Evolutionary conservation across 352 stramenopile genomes (phyloP), one percentile per base, ranked within the genome.

Genomic region (Globisporangium camurandrum): DNA sequence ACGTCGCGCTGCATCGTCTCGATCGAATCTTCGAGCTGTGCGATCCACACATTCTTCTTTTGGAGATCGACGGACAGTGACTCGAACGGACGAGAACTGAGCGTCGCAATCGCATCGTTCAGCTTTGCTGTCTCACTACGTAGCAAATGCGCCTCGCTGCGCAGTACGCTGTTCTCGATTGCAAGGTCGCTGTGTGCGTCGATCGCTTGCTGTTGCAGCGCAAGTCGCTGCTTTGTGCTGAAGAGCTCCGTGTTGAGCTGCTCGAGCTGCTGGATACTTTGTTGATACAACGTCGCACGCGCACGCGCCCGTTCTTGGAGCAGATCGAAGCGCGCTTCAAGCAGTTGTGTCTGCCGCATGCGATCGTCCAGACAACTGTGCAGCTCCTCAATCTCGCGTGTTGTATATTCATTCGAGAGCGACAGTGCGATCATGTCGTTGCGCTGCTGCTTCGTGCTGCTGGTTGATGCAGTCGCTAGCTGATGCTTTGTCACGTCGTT

Each of bases 21-120:
- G 9, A 59, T 66, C 24, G 62, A 52, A 4, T 71, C 62, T 36
- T 86, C 71, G 12, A 88, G 54, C 23, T 75, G 46, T 8, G 58
- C 64, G 24, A 86, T 74, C 48, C 59, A 57, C 14, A 86, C 7
- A 37, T 67, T 72, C 24, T 82, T 84, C 40, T 62, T 64, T 26
- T 76, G 61, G 1, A 70, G 37, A 33, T 84, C 67, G 12, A 67
- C 55, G 0, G 67, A 64, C 8, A 71, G 39, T 19, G 45, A 45
- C 10, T 82, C 64, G 31, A 88, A 81, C 10, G 77, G 77, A 7
- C 71, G 60, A 9, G 70, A 71, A 26, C 62, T 84, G 8, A 88
- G 60, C 17, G 62, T 60, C 11, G 61, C 44, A 9, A 86, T 47
- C 1, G 67, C 53, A 10, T 80, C 66, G 50, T 82, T 74, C 26